Base-by-base conservation (phyloP, 768 basidiomycete genomes). In the Trichaptum fuscoviolaceum region DNA sequence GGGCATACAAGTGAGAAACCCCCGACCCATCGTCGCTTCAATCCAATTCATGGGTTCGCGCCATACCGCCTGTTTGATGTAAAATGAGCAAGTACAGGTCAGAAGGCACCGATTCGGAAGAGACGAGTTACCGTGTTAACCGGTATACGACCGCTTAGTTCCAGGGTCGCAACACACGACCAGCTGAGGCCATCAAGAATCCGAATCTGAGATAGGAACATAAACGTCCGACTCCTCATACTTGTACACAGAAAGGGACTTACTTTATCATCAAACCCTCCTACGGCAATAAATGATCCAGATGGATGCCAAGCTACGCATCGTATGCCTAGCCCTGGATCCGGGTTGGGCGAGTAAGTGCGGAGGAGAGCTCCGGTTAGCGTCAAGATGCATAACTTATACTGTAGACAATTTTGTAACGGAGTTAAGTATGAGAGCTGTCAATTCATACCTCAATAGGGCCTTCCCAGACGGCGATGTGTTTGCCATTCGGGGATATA, bases 261-360 rank as follows among this genome's bases (percentile, higher is more conserved):
- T 65, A 91, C 93, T 77, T 90, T 93, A 71, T 95, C 93, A 76
- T 96, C 94, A 87, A 90, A 95, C 12, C 95, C 95, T 15, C 87
- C 88, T 0, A 95, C 81, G 1, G 89, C 91, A 9, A 97, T 78
- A 73, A 91, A 95, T 72, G 85, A 80, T 5, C 95, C 93, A 65
- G 81, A 89, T 3, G 95, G 95, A 76, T 95, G 92, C 95, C 95
- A 98, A 23, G 84, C 78, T 0, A 89, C 87, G 67, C 78, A 81
- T 10, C 93, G 85, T 58, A 97, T 87, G 7, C 95, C 95, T 65
- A 95, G 85, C 18, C 90, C 92, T 27, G 92, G 91, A 75, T 96
- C 93, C 27, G 85, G 83, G 35, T 82, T 82, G 1, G 92, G 92
- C 23, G 80, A 80, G 73, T 93, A 95, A 12, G 86, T 83, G 20